Evolutionary conservation across 371 early-diverging fungal genomes (phyloP), one percentile per base, ranked within the genome.

Genomic region (Mortierella sp.): DNA sequence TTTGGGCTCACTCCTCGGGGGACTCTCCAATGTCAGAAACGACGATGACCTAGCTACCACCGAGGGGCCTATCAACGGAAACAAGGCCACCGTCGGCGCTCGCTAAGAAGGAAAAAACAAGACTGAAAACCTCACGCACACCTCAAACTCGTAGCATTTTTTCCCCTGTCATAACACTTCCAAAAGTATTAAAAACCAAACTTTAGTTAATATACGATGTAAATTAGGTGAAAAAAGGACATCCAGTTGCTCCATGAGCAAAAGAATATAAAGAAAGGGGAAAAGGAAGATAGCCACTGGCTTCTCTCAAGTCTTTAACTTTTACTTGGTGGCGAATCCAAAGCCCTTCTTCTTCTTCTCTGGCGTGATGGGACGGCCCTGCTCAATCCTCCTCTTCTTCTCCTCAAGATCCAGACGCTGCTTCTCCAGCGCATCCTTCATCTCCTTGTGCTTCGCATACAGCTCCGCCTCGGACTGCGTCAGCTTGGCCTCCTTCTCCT

Each of bases 391-490:
- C 86, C 93, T 94, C 90, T 95, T 97, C 94, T 95, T 96, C 64
- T 96, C 97, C 78, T 98, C 98, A 48, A 98, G 88, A 69, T 98
- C 98, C 64, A 89, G 65, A 63, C 97, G 93, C 83, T 99, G 97
- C 85, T 94, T 95, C 87, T 98, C 99, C 37, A 99, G 89, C 41
- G 96, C 95, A 50, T 97, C 96, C 92, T 97, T 97, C 97, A 97
- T 97, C 85, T 98, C 98, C 83, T 95, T 94, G 89, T 99, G 98
- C 76, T 97, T 95, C 31, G 97, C 96, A 86, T 97, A 96, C 50
- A 98, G 89, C 91, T 99, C 99, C 79, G 98, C 98, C 85, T 99
- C 99, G 44, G 94, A 93, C 83, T 96, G 97, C 88, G 97, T 97
- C 81, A 99, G 89, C 89, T 98, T 98, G 70, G 94, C 88, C 85